A percentile compares a stretch with the other conserved stretches of the same genome.
phyloP scores from a whole-genome alignment of 202 grass and related monocot species.

The Dendrocalamus latiflorus region DNA sequence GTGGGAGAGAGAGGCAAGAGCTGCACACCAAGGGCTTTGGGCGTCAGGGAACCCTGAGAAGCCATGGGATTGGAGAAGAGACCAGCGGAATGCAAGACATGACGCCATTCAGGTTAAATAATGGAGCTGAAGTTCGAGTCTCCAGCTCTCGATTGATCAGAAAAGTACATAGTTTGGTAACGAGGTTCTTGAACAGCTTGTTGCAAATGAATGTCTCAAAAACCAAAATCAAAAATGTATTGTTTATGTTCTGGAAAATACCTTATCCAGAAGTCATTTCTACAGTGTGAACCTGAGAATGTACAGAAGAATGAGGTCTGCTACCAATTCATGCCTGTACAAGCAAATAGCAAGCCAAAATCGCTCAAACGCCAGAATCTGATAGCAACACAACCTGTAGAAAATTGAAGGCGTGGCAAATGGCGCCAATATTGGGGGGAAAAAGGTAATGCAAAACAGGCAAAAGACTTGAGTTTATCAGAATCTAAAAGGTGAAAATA shows the following conservation, averaged over 20 bases:
- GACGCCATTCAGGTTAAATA: constrained; percentile 31
- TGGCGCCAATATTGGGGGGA: no score
- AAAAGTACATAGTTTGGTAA: background rate
- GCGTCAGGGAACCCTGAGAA: constrained; percentile 47
- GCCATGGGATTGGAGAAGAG: constrained; percentile 64
- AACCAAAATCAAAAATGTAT: background rate
- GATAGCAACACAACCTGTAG: background rate
- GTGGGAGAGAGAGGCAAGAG: constrained; percentile 61
- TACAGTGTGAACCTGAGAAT: background rate
- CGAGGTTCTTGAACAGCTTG: constrained; percentile 6
- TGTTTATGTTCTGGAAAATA: background rate
- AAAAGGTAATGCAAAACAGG: no score
- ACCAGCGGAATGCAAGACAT: constrained; percentile 17
- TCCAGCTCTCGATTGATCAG: background rate
- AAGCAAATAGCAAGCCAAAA: no score
- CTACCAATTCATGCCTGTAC: no score
- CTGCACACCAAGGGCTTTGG: constrained; percentile 49
- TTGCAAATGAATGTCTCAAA: background rate
- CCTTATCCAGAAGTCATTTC: background rate
- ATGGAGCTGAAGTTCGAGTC: background rate
- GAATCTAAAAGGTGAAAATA: no score
- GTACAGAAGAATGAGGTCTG: no score
- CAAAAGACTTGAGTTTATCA: no score
- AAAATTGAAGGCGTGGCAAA: no score
- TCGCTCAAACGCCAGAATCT: no score